Base-by-base conservation (phyloP, 495 filamentous ascomycete species). In the Wilcoxina mikolae region DNA sequence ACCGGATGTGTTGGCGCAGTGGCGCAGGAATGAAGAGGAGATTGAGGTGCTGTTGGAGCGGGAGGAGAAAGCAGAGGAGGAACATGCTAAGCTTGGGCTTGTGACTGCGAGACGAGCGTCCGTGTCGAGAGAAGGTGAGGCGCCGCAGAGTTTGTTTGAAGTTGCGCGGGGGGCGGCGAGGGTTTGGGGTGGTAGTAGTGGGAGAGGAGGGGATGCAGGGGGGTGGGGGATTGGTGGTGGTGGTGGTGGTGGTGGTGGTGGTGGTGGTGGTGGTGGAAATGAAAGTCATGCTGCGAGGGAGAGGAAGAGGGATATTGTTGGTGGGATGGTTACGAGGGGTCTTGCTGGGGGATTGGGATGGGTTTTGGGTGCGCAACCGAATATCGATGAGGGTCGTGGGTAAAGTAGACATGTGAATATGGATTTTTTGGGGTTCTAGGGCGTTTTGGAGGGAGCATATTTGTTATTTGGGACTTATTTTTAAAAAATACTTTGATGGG, bases 141-240 rank as follows among this genome's bases (percentile, higher is more conserved):
- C 86, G 28, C 91, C 91, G 0, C 89, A 95, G 82, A 88, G 87
- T 1, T 71, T 96, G 23, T 96, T 98, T 62, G 93, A 95, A 57
- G 78, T 96, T 39, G 87, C 89, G 5, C 75, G 87, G 25, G 87
- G 82, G 50, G 87, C 88, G 27, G 79, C 85, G 3, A 74, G 81
- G 38, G 88, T 93, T 5, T 43, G 66, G n/a, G 54, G 56, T 23
- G 56, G n/a, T n/a, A n/a, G n/a, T n/a, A n/a, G 52, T 23, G 55
- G 44, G 23, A 56, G 68, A 22, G 61, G 59, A 22, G 38, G 58
- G 27, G 11, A 45, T 38, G 38, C 48, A n/a, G 7, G 44, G 44
- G 15, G 43, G 48, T 15, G 46, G 53, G 18, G 46, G 41, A 11
- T 54, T 33, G 20, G 7, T 25, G 22, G 29, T 35, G 17, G 10